A percentile compares a stretch with the other conserved stretches of the same genome.
These are phyloP conservation scores for Colletotrichum melonis DNA, from an alignment of 2,329 filamentous ascomycete genomes.

Conservation along the genomic window DNA sequence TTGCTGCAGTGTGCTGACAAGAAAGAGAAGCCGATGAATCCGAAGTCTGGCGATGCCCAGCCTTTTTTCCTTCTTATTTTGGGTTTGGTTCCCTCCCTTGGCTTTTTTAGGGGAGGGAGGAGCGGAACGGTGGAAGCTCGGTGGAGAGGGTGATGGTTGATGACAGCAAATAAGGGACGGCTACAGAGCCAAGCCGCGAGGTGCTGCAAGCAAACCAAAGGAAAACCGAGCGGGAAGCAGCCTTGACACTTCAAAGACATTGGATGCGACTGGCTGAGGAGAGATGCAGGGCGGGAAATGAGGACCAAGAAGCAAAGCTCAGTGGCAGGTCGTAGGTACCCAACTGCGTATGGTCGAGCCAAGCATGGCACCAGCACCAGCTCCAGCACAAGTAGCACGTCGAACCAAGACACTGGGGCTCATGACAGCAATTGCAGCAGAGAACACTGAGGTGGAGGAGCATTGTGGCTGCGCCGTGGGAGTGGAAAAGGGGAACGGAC, in stretches of 20 bases:
- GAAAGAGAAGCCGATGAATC: slow-evolving; percentile 21
- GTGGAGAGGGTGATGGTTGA: not conserved
- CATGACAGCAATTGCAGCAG: slow-evolving; percentile 1
- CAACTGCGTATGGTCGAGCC: not conserved
- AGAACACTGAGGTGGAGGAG: not conserved
- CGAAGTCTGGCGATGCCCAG: slow-evolving; percentile 21
- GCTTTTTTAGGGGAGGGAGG: slow-evolving; percentile 19
- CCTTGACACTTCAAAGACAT: not conserved
- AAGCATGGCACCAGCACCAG: slow-evolving; percentile 9
- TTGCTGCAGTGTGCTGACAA: not conserved
- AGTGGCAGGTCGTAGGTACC: no score
- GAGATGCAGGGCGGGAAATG: slow-evolving; percentile 13
- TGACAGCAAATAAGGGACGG: slow-evolving; percentile 11
- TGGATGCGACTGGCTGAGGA: slow-evolving; percentile 7
- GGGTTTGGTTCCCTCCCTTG: slow-evolving; percentile 32
- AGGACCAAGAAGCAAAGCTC: slow-evolving; percentile 1
- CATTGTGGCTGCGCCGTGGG: slow-evolving; percentile 10
- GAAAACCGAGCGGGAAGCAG: not conserved
- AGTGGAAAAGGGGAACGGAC: slow-evolving; percentile 10
- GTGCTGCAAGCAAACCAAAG: not conserved
- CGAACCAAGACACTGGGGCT: not conserved
- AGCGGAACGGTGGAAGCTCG: slow-evolving; percentile 32
- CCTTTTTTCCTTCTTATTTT: not conserved
- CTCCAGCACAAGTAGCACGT: not conserved
- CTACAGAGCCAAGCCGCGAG: not conserved